phyloP scores from a whole-genome alignment of 371 early-diverging fungal species.

The Basidiobolus meristosporus region DNA sequence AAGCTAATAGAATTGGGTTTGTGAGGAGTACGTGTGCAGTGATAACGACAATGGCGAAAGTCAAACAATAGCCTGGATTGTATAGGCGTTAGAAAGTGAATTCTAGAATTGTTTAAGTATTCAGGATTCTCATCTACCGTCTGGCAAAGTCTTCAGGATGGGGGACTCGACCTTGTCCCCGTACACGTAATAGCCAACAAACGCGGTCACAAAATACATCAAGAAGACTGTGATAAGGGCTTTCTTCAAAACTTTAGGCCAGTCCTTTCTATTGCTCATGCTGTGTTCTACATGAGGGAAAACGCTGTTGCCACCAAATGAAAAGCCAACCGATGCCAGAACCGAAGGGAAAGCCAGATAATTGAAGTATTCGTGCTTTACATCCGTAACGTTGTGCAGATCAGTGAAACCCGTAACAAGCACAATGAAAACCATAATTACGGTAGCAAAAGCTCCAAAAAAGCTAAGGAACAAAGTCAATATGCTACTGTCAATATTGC shows the following conservation, averaged over 20 bases:
- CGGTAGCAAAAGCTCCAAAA: slow-evolving; percentile 28
- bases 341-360: no score
- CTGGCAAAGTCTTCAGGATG: slow-evolving; percentile 49
- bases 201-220: slow-evolving; percentile 57
- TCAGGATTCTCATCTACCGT: slow-evolving; percentile 31
- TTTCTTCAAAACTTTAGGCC: slow-evolving; percentile 40
- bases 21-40: slow-evolving; percentile 66
- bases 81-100: no score
- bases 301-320: slow-evolving; percentile 63
- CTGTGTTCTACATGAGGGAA: no score
- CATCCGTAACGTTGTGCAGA: no score
- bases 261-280: slow-evolving; percentile 58
- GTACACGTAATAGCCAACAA: slow-evolving; percentile 67
- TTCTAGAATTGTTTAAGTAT: no score
- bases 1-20: slow-evolving; percentile 58
- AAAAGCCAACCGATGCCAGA: slow-evolving; percentile 45
- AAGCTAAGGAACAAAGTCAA: no score
- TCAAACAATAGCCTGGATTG: no score
- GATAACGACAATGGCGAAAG: slow-evolving; percentile 52
- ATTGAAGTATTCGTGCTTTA: no score
- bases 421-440: slow-evolving; percentile 21
- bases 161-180: slow-evolving; percentile 47
- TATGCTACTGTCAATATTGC: no score
- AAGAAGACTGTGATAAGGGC: slow-evolving; percentile 50
- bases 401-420: no score